Conservation (phyloP, 2,329 filamentous ascomycete species). For the Fusarium marasasianum region DNA sequence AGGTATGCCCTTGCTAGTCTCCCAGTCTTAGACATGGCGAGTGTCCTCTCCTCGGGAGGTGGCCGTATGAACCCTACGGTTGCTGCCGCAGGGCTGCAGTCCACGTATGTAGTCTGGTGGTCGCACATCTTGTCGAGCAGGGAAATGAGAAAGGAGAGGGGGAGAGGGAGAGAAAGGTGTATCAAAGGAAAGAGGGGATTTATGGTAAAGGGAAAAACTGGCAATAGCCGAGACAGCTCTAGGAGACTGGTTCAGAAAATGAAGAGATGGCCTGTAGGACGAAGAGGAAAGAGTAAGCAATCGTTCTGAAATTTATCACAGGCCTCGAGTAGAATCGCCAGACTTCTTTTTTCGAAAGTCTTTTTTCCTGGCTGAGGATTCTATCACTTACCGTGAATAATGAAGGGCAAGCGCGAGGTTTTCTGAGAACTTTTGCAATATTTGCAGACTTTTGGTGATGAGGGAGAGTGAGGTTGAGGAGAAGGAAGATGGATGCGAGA, state of each 20-base stretch:
- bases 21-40: constrained; percentile 31
- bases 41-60: constrained; percentile 9
- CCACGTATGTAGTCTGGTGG: neutral
- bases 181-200: too few relatives aligned
- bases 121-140: neutral
- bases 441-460: neutral
- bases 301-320: neutral
- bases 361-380: neutral
- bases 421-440: accelerated
- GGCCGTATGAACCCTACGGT: constrained; percentile 22
- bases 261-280: neutral
- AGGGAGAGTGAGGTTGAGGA: neutral
- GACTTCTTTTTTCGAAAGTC: neutral
- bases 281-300: neutral
- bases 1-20: constrained; percentile 27
- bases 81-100: constrained; percentile 21
- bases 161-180: neutral
- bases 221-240: too few relatives aligned
- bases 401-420: neutral
- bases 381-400: neutral
- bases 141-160: accelerated
- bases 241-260: neutral
- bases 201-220: too few relatives aligned
- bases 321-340: neutral
- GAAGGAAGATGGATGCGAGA: neutral